Evolutionary conservation across 148 eudicot species (phyloP).

Genomic region (Fallopia convolvulus): DNA sequence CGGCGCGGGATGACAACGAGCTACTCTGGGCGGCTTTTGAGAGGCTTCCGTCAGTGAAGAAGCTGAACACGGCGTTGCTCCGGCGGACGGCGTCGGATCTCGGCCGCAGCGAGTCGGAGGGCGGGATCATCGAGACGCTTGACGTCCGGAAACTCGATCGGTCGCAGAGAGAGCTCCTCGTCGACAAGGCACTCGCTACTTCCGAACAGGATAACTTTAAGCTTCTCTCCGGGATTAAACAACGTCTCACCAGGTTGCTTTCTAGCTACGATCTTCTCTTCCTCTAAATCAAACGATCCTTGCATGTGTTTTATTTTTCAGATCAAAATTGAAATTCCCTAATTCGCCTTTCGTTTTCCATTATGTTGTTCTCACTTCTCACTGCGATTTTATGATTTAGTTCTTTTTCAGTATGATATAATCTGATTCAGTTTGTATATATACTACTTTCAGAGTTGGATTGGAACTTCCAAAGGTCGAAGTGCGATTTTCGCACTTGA

Average conservation of each 20-base stretch:
- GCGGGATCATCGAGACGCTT: constrained; percentile 25
- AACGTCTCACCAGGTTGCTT: constrained; percentile 55
- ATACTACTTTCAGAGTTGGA: constrained; percentile 42
- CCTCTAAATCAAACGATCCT: background rate
- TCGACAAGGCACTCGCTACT: constrained; percentile 59
- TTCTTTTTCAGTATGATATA: background rate
- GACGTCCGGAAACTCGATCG: constrained; percentile 73
- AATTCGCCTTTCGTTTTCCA: background rate
- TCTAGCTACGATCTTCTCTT: background rate
- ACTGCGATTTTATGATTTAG: background rate
- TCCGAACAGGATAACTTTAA: constrained; percentile 69
- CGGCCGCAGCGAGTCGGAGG: constrained; percentile 10
- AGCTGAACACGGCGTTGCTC: constrained; percentile 45
- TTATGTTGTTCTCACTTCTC: background rate
- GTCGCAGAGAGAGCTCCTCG: constrained; percentile 47
- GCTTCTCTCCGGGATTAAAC: constrained; percentile 70
- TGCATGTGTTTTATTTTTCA: background rate
- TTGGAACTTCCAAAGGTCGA: constrained; percentile 69
- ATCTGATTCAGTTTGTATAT: background rate
- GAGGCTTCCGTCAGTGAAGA: constrained; percentile 53
- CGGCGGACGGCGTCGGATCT: constrained; percentile 22
- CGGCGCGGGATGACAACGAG: constrained; percentile 54
- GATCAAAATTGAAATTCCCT: background rate
- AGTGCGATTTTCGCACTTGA: constrained; percentile 61
- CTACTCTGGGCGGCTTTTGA: constrained; percentile 69